Base-by-base conservation (phyloP, 2,329 filamentous ascomycete species). In the Aureobasidium sp. region DNA sequence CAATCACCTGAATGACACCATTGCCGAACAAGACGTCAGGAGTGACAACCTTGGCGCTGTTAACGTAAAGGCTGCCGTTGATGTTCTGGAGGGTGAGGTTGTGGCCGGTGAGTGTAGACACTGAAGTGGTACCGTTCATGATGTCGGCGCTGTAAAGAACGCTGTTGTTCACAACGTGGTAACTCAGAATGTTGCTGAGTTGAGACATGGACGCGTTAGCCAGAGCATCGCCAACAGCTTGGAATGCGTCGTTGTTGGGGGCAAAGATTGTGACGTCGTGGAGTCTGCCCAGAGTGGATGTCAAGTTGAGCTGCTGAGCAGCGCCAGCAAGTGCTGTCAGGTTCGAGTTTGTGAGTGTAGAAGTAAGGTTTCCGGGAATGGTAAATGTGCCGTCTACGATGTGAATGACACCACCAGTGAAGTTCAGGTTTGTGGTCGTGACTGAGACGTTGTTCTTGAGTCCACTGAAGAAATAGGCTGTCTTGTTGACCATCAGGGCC, bases 181-280 rank as follows among this genome's bases (percentile, higher is more conserved):
- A 90, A 30, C 78, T 73, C 37, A 89, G 76, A 55, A 89, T 78
- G 32, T 70, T 71, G 2, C 76, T 70, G 1, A 88, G 75, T 14
- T 82, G 71, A 5, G 77, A 71, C 0, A 72, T 69, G 29, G 76
- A 77, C 34, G 86, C 70, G 62, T 78, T 77, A 32, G 72, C 69
- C 11, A 84, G 68, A 3, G 79, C 74, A 54, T 78, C 82, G 61
- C 80, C 83, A 47, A 88, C 82, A 30, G 75, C 72, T 37, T 79
- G 75, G 74, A 88, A 85, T 13, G 85, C 85, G 2, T 74, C 74
- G 69, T 87, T 85, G 68, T 75, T 79, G 1, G 86, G 86, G 0
- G 81, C 84, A 65, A 89, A 88, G 64, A 89, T 77, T 61, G 86
- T 89, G 42, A 88, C 65, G 67, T 85, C 77, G 32, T 68, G 66